Evolutionary conservation across 148 eudicot genomes (phyloP), one percentile per base, ranked within the genome.

Genomic region (Heliosperma pusillum): DNA sequence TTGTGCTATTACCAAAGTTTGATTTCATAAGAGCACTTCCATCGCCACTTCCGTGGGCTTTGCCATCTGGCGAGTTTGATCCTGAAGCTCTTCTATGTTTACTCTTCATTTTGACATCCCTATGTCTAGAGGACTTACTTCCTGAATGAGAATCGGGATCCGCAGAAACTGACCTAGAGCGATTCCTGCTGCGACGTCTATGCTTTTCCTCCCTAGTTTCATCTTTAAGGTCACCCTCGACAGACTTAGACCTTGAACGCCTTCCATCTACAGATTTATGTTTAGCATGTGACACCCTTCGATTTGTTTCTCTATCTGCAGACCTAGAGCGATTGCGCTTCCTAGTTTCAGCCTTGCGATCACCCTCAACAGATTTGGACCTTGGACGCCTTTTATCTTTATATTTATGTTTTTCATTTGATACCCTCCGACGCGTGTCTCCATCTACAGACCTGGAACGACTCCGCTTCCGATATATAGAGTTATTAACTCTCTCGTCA

Each of bases 91-190:
- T 88, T 85, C 82, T 81, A 69, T 74, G 81, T 60, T 78, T 80
- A 71, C 80, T 80, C 64, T 88, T 86, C 64, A 50, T 60, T 50
- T 80, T 85, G 57, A 82, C 85, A 21, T 82, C 82, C 70, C 70
- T 79, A 66, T 72, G 77, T 15, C 82, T 83, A 57, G 90, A 84
- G 40, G 78, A 71, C 80, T 76, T 83, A 24, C 79, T 79, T 78
- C 82, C 76, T 75, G 73, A 85, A 66, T 56, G 81, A 25, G 75
- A 74, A 79, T 87, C 81, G 75, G 52, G 79, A 42, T 88, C 95
- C 52, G 80, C 70, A 77, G 98, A 90, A 47, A 82, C 67, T 33
- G 95, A 90, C 72, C 92, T 85, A 26, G 91, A 88, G 56, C 80
- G 82, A 82, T 84, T 85, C 78, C 88, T 82, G 15, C 80, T 86